phyloP scores from a whole-genome alignment of 495 filamentous ascomycete genomes.

The Xylaria scruposa region DNA sequence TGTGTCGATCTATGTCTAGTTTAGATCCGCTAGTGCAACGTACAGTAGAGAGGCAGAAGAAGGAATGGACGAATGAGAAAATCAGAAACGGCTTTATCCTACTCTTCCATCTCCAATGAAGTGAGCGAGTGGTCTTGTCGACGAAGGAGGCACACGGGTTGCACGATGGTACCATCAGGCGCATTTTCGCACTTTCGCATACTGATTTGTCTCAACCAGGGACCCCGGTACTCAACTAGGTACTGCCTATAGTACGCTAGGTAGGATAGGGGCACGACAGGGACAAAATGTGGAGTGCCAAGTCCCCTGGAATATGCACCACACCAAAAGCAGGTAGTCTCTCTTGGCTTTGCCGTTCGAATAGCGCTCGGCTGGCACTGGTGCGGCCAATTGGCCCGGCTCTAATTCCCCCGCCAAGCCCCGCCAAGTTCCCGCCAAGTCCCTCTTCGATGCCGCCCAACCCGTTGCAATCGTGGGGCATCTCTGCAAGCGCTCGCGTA shows the following conservation, averaged over 20 bases:
- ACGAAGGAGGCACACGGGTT: not conserved
- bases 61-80: not conserved
- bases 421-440: conserved; percentile 15
- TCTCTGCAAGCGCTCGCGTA: not conserved
- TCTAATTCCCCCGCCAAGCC: not conserved
- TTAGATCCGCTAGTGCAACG: not conserved
- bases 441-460: conserved; percentile 7
- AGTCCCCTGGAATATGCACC: not conserved
- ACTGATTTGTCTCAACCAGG: not conserved
- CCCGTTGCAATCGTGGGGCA: conserved; percentile 1
- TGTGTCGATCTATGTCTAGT: not conserved
- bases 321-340: not conserved
- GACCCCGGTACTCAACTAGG: not conserved
- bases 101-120: conserved; percentile 4
- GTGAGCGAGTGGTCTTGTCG: not conserved
- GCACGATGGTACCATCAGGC: not conserved
- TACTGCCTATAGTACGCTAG: not conserved
- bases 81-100: not conserved
- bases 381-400: conserved; percentile 6
- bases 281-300: not conserved
- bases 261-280: not conserved
- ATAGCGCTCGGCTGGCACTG: not conserved
- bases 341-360: not conserved
- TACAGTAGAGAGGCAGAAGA: conserved; percentile 1
- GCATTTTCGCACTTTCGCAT: not conserved